Conservation (phyloP, 2,329 filamentous ascomycete species). For the Dothideomycetidae sp. region DNA sequence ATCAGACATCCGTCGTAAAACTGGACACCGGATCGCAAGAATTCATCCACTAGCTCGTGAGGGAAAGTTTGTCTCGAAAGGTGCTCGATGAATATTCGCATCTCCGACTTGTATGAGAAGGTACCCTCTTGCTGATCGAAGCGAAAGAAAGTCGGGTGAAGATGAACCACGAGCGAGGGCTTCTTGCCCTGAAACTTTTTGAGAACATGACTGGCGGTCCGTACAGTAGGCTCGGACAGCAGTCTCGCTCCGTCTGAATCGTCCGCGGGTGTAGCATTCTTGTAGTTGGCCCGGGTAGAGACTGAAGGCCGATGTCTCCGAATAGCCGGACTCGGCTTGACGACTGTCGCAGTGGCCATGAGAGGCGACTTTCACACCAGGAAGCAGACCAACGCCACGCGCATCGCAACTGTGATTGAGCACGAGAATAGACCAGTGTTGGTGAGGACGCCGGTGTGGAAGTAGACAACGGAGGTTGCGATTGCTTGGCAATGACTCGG, state of each 20-base stretch:
- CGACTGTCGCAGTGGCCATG: slow-evolving; percentile 23
- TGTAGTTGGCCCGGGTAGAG: slow-evolving; percentile 15
- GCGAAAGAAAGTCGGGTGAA: slow-evolving; percentile 73
- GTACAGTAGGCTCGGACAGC: slow-evolving; percentile 35
- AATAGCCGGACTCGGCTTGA: slow-evolving; percentile 27
- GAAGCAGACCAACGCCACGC: no score
- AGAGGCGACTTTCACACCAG: no score
- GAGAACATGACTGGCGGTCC: slow-evolving; percentile 65
- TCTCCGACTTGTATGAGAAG: slow-evolving; percentile 83
- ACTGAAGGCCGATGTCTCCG: slow-evolving; percentile 28
- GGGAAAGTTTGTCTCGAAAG: slow-evolving; percentile 64
- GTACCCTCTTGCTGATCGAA: slow-evolving; percentile 91
- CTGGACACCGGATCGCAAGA: slow-evolving; percentile 54
- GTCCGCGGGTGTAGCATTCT: slow-evolving; percentile 17
- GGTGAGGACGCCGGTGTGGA: no score
- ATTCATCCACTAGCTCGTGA: slow-evolving; percentile 72
- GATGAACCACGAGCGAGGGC: slow-evolving; percentile 74
- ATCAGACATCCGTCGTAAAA: slow-evolving; percentile 95
- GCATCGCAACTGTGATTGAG: no score
- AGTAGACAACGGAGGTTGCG: no score
- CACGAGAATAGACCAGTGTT: no score
- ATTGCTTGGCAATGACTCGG: no score
- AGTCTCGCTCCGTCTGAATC: slow-evolving; percentile 11
- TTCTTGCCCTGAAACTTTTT: slow-evolving; percentile 58
- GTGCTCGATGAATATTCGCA: slow-evolving; percentile 69